Evolutionary conservation across 2,329 filamentous ascomycete species (phyloP).

Genomic region (Iodosphaeria phyllophila): DNA sequence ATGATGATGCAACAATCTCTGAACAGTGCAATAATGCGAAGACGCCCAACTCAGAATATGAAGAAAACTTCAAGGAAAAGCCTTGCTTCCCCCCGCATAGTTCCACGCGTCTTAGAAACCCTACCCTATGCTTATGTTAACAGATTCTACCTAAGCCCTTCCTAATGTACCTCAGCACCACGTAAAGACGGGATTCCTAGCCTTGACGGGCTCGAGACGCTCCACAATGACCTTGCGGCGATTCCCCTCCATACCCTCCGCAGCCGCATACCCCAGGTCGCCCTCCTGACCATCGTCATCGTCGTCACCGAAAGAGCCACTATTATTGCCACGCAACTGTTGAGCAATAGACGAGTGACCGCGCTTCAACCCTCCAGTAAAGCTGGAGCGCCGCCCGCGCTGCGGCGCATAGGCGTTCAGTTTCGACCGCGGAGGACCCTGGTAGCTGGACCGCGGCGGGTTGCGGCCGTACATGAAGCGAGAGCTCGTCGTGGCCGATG

Average conservation of each 20-base stretch:
- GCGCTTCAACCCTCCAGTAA: slow-evolving; percentile 25
- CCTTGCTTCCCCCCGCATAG: too few species aligned
- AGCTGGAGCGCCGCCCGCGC: slow-evolving; percentile 34
- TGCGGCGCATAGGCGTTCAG: slow-evolving; percentile 23
- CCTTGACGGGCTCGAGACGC: slow-evolving; percentile 86
- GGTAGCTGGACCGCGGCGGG: slow-evolving; percentile 17
- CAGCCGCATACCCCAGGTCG: slow-evolving; percentile 84
- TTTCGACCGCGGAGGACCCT: slow-evolving; percentile 21
- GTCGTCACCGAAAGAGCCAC: slow-evolving; percentile 26
- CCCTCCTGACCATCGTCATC: slow-evolving; percentile 70
- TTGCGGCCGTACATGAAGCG: slow-evolving; percentile 3
- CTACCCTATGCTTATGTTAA: too few species aligned
- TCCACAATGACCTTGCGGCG: slow-evolving; percentile 93
- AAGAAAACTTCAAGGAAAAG: too few species aligned
- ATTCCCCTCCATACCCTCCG: slow-evolving; percentile 82
- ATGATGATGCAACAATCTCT: too few species aligned
- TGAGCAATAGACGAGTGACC: slow-evolving; percentile 32
- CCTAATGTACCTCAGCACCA: slow-evolving; percentile 86
- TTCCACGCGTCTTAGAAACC: too few species aligned
- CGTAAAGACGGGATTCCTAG: slow-evolving; percentile 85
- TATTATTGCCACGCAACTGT: too few species aligned
- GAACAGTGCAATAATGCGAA: too few species aligned
- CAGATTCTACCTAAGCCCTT: too few species aligned
- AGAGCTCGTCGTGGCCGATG: slow-evolving; percentile 3
- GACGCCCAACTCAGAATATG: too few species aligned